Conservation (phyloP, 345 rosid species). For the Turritis glabra region DNA sequence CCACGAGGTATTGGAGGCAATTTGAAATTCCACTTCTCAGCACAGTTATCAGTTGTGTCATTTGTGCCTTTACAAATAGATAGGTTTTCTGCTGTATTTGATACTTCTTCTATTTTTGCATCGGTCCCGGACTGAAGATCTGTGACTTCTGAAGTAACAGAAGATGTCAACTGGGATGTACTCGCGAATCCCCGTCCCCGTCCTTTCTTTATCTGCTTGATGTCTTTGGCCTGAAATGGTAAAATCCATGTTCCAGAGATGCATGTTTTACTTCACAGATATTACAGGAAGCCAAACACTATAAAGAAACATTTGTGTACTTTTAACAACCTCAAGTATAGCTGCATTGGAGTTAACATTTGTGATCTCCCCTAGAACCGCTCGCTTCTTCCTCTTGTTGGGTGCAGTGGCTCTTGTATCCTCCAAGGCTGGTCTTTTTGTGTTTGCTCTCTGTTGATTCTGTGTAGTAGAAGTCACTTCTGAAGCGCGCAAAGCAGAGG, state of each 20-base stretch:
- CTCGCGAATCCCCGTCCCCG: constrained; percentile 23
- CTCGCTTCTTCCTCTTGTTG: constrained; percentile 54
- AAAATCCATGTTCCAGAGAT: constrained; percentile 21
- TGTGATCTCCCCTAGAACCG: constrained; percentile 71
- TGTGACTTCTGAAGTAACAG: constrained; percentile 34
- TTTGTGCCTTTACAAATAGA: constrained; percentile 10
- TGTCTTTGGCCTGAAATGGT: constrained; percentile 51
- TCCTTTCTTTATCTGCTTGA: constrained; percentile 49
- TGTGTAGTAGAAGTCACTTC: constrained; percentile 38
- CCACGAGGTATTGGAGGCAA: constrained; percentile 39
- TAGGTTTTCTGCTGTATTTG: constrained; percentile 14
- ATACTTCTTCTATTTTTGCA: constrained; percentile 16
- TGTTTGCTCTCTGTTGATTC: constrained; percentile 47
- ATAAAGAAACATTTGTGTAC: background rate
- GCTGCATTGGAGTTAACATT: constrained; percentile 56
- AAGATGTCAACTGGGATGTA: constrained; percentile 46
- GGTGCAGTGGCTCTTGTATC: constrained; percentile 44
- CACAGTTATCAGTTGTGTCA: constrained; percentile 25
- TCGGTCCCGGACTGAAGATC: constrained; percentile 30
- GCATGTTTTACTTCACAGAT: constrained; percentile 15
- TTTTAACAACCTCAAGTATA: constrained; percentile 52
- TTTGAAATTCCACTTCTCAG: constrained; percentile 18
- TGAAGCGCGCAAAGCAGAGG: constrained; percentile 53
- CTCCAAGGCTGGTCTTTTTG: constrained; percentile 61
- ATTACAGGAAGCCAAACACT: background rate